A percentile compares a stretch with the other conserved stretches of the same genome.
Conservation (phyloP, 139 green algal genomes). For the Haematococcus lacustris region DNA sequence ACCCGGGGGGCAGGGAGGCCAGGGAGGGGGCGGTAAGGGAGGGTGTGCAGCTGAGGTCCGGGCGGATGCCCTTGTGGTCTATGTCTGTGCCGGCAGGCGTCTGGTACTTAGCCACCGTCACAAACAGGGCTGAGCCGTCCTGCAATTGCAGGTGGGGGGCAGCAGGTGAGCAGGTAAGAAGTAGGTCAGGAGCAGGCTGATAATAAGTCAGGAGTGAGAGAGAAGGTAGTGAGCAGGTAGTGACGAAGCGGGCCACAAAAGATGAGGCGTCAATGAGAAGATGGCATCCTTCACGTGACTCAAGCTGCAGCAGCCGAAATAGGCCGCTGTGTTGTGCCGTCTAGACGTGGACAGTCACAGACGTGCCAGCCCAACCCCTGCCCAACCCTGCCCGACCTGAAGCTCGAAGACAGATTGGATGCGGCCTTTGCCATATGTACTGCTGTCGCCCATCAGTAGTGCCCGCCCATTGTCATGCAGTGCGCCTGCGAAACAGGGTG, state of each 20-base stretch:
- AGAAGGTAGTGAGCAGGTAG: too few relatives aligned
- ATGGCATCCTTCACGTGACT: too few relatives aligned
- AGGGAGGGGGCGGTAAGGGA: not conserved
- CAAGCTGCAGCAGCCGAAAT: too few relatives aligned
- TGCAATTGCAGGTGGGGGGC: conserved; percentile 9
- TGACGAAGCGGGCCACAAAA: too few relatives aligned
- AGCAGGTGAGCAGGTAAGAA: not conserved
- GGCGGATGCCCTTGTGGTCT: conserved; percentile 33
- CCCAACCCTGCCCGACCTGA: too few relatives aligned
- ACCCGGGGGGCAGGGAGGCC: not conserved
- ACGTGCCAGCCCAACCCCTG: too few relatives aligned
- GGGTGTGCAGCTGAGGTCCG: conserved; percentile 27
- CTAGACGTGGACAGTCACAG: too few relatives aligned
- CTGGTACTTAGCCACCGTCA: conserved; percentile 74
- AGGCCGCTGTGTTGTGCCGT: too few relatives aligned
- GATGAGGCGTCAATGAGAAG: too few relatives aligned
- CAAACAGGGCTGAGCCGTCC: conserved; percentile 88
- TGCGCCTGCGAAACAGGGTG: conserved; percentile 49
- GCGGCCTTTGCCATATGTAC: conserved; percentile 85
- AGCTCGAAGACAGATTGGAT: conserved; percentile 47
- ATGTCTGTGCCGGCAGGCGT: conserved; percentile 45
- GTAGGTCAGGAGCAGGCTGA: too few relatives aligned
- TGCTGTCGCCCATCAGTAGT: conserved; percentile 63
- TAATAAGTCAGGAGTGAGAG: too few relatives aligned
- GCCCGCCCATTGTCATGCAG: conserved; percentile 77